Base-by-base conservation (phyloP, 2,329 filamentous ascomycete species). In the Aspergillus uvarum region DNA sequence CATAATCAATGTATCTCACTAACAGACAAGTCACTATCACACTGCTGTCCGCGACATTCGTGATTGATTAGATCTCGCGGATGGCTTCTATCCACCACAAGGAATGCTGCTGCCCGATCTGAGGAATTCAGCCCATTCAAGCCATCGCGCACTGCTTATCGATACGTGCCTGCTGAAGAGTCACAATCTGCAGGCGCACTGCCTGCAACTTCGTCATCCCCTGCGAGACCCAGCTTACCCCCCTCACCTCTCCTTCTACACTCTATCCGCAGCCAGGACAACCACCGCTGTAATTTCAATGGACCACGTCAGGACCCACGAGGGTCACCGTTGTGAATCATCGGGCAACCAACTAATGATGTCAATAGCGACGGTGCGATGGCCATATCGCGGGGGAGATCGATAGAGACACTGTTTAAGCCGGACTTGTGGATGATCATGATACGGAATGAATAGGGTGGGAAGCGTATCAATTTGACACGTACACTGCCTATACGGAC, bases 301-400 rank as follows among this genome's bases (percentile, higher is more conserved):
- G n/a, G 47, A 54, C 61, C 59, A 63, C 61, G 61, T 61, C 53
- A 61, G 31, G 51, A 24, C 59, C 61, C 61, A 61, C 59, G 49
- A 35, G 21, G 26, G 42, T 47, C 54, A 32, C 32, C 26, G 50
- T 32, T 16, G 22, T 32, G 31, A 51, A 50, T 38, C 26, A 42
- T 53, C 53, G 50, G 32, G 51, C 35, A 49, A 50, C 42, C 55
- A 47, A 22, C 47, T 12, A 42, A 55, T 31, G 31, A 51, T 31
- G 31, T 52, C 38, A 44, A 44, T 44, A 44, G 6, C 38, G 7
- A 19, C 38, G 16, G n/a, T 44, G n/a, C 8, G 6, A 44, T 44
- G 38, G 38, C 19, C 5, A 19, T 16, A 44, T 44, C 38, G 38
- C 38, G 38, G 14, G 38, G 38, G 16, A 44, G 38, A 19, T 2